Base-by-base conservation (phyloP, 805 yeast genomes). In the Pichia exigua region DNA sequence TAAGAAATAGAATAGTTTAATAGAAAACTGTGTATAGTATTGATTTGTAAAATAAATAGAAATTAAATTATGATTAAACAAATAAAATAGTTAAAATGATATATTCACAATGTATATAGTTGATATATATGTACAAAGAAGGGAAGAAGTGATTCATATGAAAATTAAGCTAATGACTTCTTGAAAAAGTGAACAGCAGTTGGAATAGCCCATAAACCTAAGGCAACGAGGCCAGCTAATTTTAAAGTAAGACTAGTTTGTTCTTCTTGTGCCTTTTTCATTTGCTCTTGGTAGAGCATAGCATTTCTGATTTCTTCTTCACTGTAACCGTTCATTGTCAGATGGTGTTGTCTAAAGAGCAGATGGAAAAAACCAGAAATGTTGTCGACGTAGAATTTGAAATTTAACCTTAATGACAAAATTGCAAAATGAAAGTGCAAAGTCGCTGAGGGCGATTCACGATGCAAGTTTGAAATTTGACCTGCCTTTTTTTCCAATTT, bases 251-350 rank as follows among this genome's bases (percentile, higher is more conserved):
- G 73, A 61, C 74, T 71, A 49, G 87, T 81, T 59, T 75, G 77
- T 61, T 78, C 75, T 67, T 83, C 83, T 64, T 83, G 89, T 51
- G 76, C 65, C 64, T 77, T 82, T 73, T 79, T 83, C 68, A 82
- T 83, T 61, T 82, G 87, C 62, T 83, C 88, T 58, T 57, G 60
- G 40, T 48, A 51, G 7, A 51, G 43, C 54, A 51, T 51, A 21
- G 55, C 56, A 64, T 77, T 82, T 73, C 77, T 82, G 46, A 64
- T 61, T 55, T 64, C 65, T 57, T 63, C 67, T 59, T 65, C 62
- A 22, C 64, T 58, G 59, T 59, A 61, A 27, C 60, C 68, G 61
- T 59, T 67, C 66, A 61, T 61, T 48, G 21, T 54, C 18, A 28
- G 6, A 15, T 7, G 1, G 27, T 35, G 8, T 8, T 2, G 24